phyloP scores from a whole-genome alignment of 257 asterid species.

The Fraxinus pennsylvanica region DNA sequence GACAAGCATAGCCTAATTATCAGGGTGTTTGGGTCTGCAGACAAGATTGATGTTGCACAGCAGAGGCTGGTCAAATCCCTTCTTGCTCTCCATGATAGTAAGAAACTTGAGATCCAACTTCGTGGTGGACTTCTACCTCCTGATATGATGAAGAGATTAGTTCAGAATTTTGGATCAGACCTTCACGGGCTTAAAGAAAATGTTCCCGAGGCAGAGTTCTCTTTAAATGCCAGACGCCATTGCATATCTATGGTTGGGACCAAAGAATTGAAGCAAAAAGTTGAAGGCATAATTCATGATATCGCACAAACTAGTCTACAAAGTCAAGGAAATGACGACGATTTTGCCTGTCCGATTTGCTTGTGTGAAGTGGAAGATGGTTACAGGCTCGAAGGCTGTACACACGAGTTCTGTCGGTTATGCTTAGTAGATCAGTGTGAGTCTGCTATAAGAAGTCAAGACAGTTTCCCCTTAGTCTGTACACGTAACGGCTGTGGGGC shows the following conservation, averaged over 20 bases:
- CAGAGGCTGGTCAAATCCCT: conserved; percentile 53
- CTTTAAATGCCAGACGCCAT: conserved; percentile 60
- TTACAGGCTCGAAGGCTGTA: conserved; percentile 67
- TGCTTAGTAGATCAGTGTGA: conserved; percentile 87
- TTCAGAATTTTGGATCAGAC: conserved; percentile 74
- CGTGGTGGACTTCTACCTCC: conserved; percentile 64
- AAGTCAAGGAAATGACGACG: conserved; percentile 27
- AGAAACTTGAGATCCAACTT: conserved; percentile 75
- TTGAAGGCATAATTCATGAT: conserved; percentile 51
- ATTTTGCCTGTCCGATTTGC: conserved; percentile 69
- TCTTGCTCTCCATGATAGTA: conserved; percentile 60
- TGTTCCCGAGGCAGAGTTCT: conserved; percentile 67
- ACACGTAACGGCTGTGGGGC: conserved; percentile 49
- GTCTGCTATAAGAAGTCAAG: conserved; percentile 58
- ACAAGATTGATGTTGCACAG: conserved; percentile 50
- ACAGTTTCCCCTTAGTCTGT: conserved; percentile 69
- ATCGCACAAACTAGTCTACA: conserved; percentile 43
- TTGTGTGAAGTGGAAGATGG: conserved; percentile 74
- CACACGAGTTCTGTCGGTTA: conserved; percentile 62
- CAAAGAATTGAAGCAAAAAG: conserved; percentile 65
- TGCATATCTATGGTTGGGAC: conserved; percentile 53
- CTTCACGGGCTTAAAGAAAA: conserved; percentile 68
- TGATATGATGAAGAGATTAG: conserved; percentile 92
- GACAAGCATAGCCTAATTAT: conserved; percentile 59
- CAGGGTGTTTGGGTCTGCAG: conserved; percentile 65